Evolutionary conservation across 129 eudicot genomes (phyloP), one percentile per base, ranked within the genome.

Genomic region (Scalesia atractyloides): DNA sequence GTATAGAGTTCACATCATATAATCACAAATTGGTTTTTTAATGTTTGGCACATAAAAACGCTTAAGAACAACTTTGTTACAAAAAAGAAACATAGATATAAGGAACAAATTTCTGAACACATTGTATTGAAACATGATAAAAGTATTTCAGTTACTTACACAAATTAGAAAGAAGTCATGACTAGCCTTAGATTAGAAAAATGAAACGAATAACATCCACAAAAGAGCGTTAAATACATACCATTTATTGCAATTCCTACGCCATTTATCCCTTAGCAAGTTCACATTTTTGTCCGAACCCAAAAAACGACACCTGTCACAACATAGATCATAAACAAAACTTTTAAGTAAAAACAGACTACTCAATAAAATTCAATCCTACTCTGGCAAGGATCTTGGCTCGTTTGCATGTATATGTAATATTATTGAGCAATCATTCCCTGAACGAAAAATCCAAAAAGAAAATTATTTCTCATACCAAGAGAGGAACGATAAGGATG

Each of bases 301-400:
- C 81, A 88, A 66, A 80, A 91, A 87, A 68, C 89, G 97, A 76
- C 97, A 91, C 78, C 97, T 91, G 60, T 33, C 58, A 78, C 74
- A 60, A 58, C 33, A 22, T 46, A 57, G 44, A 69, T 52, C 53
- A 33, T 33, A 48, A 70, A 54, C 62, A 64, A 2, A 70, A 68
- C 70, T 33, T 68, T 66, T 24, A 46, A 33, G 14, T 47, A 46
- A 65, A 19, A 53, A 52, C 41, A 51, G 19, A 10, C 52, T 16
- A 30, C 39, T 51, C 11, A 12, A 53, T 20, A 69, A 57, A 39
- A 78, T 0, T 54, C 52, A 76, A 64, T 60, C 75, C 46, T 85
- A 91, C 97, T 88, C 97, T 54, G 97, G 97, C 61, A 87, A 76
- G 39, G 83, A 81, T 78, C 67, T 65, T 50, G 97, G 89, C 59